Conservation (phyloP, 2,329 filamentous ascomycete genomes). For the Colletotrichum lindemuthianum region DNA sequence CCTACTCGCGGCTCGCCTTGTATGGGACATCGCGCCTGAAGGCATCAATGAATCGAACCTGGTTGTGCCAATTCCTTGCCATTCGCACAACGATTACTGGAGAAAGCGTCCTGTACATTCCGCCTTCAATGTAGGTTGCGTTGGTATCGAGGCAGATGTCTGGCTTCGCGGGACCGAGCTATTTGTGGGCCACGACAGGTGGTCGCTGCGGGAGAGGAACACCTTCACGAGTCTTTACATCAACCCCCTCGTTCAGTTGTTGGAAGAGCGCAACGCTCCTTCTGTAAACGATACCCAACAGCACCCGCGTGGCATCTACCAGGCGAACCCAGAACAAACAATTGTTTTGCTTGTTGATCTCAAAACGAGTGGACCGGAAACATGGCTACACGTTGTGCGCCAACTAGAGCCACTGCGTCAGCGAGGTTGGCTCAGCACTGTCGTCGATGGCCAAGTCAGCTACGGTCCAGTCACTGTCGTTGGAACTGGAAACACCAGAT, state of each 20-base stretch:
- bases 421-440: constrained; percentile 65
- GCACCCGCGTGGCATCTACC: constrained; percentile 62
- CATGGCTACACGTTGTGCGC: constrained; percentile 61
- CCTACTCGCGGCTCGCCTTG: constrained; percentile 23
- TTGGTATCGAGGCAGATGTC: constrained; percentile 75
- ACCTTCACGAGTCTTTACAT: constrained; percentile 73
- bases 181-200: constrained; percentile 71
- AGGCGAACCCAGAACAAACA: constrained; percentile 60
- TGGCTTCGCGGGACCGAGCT: constrained; percentile 67
- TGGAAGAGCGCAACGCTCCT: constrained; percentile 60
- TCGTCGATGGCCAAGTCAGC: constrained; percentile 60
- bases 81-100: constrained; percentile 80
- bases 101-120: constrained; percentile 70
- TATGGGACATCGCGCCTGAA: constrained; percentile 21
- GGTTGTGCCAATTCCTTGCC: constrained; percentile 65
- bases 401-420: constrained; percentile 69
- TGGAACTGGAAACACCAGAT: constrained; percentile 72
- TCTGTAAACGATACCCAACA: constrained; percentile 55
- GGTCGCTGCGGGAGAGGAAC: constrained; percentile 60
- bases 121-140: constrained; percentile 68
- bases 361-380: constrained; percentile 66
- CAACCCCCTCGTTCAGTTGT: constrained; percentile 68
- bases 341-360: constrained; percentile 75
- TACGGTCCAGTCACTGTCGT: constrained; percentile 73
- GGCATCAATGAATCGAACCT: constrained; percentile 13